Evolutionary conservation across 805 yeast genomes (phyloP).

Genomic region (Tetrapisispora nanseiensis): DNA sequence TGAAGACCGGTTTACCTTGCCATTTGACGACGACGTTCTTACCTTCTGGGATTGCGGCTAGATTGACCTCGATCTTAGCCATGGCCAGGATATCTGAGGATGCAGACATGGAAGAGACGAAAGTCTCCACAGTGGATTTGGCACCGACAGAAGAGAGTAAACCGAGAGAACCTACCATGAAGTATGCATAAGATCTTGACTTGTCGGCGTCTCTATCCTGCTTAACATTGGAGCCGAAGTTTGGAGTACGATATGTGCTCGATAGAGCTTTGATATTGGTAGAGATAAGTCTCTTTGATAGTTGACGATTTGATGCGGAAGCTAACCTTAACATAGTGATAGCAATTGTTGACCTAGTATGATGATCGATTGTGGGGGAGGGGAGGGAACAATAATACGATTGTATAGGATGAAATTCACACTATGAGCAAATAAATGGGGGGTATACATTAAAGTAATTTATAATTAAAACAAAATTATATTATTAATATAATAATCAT

Average conservation of each 20-base stretch:
- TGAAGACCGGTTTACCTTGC: constrained; percentile 99
- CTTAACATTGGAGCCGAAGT: constrained; percentile 72
- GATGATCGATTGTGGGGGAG: too few relatives aligned
- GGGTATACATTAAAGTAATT: too few relatives aligned
- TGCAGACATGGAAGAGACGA: constrained; percentile 89
- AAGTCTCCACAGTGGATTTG: constrained; percentile 88
- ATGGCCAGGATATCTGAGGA: constrained; percentile 98
- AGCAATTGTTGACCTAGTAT: too few relatives aligned
- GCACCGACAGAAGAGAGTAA: constrained; percentile 87
- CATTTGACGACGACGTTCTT: constrained; percentile 97
- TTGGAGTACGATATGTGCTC: constrained; percentile 76
- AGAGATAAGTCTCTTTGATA: neutral
- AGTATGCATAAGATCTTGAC: constrained; percentile 82
- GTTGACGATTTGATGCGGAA: neutral
- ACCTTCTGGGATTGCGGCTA: constrained; percentile 90
- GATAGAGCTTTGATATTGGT: neutral
- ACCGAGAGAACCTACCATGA: constrained; percentile 96
- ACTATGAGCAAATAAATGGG: too few relatives aligned
- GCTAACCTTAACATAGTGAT: neutral
- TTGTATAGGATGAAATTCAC: too few relatives aligned
- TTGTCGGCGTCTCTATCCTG: constrained; percentile 60
- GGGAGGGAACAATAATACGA: too few relatives aligned
- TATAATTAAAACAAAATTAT: too few relatives aligned
- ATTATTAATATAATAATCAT: too few relatives aligned
- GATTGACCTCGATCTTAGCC: constrained; percentile 98